Conservation (phyloP, 2,329 filamentous ascomycete species). For the Xylaria sp. region DNA sequence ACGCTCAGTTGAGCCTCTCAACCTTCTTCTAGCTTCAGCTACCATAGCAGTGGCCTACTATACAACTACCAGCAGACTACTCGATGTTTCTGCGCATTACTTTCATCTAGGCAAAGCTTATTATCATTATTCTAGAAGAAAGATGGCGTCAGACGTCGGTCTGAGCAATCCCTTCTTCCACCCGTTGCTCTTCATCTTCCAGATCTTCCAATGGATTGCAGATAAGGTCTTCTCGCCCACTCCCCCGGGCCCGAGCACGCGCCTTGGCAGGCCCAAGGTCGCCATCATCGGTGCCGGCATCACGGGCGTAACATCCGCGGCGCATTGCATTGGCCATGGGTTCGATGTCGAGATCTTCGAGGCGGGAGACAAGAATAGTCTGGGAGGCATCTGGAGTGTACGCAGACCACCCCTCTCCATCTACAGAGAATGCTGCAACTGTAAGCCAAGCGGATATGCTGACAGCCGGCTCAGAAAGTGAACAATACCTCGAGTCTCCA, state of each 20-base stretch:
- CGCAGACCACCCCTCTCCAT: slow-evolving; percentile 31
- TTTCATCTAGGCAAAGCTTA: no score
- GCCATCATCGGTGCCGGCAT: slow-evolving; percentile 73
- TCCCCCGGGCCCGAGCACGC: slow-evolving; percentile 62
- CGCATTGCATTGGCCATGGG: slow-evolving; percentile 83
- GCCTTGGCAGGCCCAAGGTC: slow-evolving; percentile 64
- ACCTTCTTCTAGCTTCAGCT: not conserved
- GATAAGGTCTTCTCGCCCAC: slow-evolving; percentile 68
- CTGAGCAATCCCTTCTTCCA: slow-evolving; percentile 49
- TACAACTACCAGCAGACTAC: not conserved
- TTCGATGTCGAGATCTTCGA: slow-evolving; percentile 84
- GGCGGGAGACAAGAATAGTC: slow-evolving; percentile 62
- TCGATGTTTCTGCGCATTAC: no score
- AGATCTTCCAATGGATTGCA: slow-evolving; percentile 66
- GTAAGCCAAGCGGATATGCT: not conserved
- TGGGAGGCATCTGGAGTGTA: slow-evolving; percentile 83
- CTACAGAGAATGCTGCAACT: not conserved
- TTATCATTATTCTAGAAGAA: slow-evolving; percentile 1
- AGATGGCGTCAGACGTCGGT: slow-evolving; percentile 22
- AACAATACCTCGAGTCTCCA: slow-evolving; percentile 83
- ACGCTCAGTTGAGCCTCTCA: not conserved
- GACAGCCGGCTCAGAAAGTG: slow-evolving; percentile 56
- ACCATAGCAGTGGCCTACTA: not conserved
- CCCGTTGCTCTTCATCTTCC: slow-evolving; percentile 64
- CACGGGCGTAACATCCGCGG: slow-evolving; percentile 75